These are phyloP conservation scores for Pythium aristosporum DNA, from an alignment of 352 stramenopile genomes.

Conservation along the genomic window DNA sequence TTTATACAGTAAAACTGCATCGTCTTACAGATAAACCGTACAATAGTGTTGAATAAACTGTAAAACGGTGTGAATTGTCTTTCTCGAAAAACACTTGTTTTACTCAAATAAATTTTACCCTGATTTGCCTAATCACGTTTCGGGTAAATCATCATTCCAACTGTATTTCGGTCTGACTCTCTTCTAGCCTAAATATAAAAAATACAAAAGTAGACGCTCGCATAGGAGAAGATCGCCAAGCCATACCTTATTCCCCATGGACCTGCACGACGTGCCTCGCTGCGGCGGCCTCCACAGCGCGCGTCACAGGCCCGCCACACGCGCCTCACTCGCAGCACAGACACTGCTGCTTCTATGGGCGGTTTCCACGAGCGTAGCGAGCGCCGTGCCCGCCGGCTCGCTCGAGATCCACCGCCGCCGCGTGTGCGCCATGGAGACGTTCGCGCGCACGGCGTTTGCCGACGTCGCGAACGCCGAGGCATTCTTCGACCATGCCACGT, in stretches of 20 bases:
- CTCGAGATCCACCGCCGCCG: conserved; percentile 26
- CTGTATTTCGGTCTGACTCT: no score
- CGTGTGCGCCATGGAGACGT: conserved; percentile 21
- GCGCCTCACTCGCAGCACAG: no score
- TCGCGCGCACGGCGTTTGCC: conserved; percentile 20
- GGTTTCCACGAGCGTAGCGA: neutral
- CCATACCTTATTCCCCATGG: neutral
- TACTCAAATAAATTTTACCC: no score
- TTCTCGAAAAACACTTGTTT: no score
- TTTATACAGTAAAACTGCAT: no score
- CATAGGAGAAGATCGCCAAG: neutral
- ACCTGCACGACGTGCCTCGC: neutral
- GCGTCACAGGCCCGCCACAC: neutral
- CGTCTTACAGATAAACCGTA: no score
- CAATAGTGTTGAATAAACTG: no score
- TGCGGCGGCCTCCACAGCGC: neutral
- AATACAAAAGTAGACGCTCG: neutral
- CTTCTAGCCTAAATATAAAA: neutral
- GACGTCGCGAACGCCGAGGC: conserved; percentile 3
- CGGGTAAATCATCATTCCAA: no score
- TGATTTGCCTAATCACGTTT: no score
- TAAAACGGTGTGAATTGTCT: no score
- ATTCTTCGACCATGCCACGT: conserved; percentile 5
- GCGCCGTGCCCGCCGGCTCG: neutral
- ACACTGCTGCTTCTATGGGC: neutral